Conservation (phyloP, 768 basidiomycete species). For the Zangia roseola region DNA sequence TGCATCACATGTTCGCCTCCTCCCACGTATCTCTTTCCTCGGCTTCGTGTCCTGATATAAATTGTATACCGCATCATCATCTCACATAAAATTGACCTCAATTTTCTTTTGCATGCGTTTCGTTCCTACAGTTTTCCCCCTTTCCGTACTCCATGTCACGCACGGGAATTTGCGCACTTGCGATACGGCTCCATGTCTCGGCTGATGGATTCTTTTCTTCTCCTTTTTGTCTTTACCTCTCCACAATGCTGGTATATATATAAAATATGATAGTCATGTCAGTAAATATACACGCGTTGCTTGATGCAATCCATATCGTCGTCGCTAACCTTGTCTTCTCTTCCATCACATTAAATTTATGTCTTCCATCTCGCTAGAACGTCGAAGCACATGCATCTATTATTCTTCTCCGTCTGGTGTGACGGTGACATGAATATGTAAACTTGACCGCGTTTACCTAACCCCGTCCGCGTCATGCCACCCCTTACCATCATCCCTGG, state of each 20-base stretch:
- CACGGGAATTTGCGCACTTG: background rate
- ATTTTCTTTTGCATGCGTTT: constrained; percentile 4
- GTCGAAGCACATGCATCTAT: too few relatives aligned
- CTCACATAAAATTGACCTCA: constrained; percentile 14
- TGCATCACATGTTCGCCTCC: constrained; percentile 9
- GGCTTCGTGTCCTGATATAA: constrained; percentile 14
- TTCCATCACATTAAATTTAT: background rate
- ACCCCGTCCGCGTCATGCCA: too few relatives aligned
- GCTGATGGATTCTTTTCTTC: background rate
- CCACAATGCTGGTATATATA: constrained; percentile 13
- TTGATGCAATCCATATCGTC: constrained; percentile 23
- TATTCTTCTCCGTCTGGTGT: too few relatives aligned
- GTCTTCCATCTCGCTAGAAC: too few relatives aligned
- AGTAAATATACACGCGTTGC: constrained; percentile 25
- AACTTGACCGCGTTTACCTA: too few relatives aligned
- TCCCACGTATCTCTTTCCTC: background rate
- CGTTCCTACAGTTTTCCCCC: background rate
- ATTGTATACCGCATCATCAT: constrained; percentile 29
- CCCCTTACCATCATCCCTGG: too few relatives aligned
- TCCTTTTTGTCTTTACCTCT: constrained; percentile 6
- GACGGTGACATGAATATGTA: too few relatives aligned
- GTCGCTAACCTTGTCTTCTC: background rate
- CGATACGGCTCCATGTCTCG: background rate
- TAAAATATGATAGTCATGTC: constrained; percentile 22
- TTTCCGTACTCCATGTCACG: background rate